These are phyloP conservation scores for Malassezia psittaci DNA, from an alignment of 1,284 basidiomycete genomes.

Conservation along the genomic window DNA sequence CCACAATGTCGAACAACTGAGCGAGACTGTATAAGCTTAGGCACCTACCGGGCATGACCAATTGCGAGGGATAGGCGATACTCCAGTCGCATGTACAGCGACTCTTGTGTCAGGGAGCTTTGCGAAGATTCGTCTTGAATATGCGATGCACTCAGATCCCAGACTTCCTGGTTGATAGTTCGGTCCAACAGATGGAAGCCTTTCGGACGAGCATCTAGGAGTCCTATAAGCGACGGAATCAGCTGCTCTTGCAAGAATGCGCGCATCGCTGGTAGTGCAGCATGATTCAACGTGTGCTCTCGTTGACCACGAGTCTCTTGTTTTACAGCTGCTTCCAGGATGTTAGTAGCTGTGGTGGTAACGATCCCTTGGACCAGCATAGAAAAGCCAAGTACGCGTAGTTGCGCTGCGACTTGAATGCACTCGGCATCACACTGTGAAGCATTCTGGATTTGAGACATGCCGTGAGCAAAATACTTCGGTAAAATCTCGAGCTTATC, in stretches of 20 bases:
- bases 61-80: conserved; percentile 27
- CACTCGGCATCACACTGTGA: not conserved
- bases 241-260: conserved; percentile 7
- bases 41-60: conserved; percentile 19
- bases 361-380: conserved; percentile 10
- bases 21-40: conserved; percentile 5
- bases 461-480: not conserved
- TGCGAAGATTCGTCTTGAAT: conserved; percentile 1
- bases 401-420: conserved; percentile 12
- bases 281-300: not conserved
- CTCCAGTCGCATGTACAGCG: conserved; percentile 21
- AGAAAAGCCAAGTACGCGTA: conserved; percentile 12
- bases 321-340: conserved; percentile 6
- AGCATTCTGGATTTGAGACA: not conserved
- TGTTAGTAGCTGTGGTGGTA: conserved; percentile 2
- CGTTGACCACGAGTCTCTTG: not conserved
- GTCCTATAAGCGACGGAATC: conserved; percentile 5
- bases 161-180: not conserved
- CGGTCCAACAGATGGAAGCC: not conserved
- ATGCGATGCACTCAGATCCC: conserved; percentile 15
- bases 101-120: not conserved
- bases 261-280: conserved; percentile 6
- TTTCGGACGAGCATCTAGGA: conserved; percentile 9
- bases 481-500: conserved; percentile 3
- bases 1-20: conserved; percentile 87